Evolutionary conservation across 148 eudicot genomes (phyloP).

Genomic region (Euryodendron excelsum): DNA sequence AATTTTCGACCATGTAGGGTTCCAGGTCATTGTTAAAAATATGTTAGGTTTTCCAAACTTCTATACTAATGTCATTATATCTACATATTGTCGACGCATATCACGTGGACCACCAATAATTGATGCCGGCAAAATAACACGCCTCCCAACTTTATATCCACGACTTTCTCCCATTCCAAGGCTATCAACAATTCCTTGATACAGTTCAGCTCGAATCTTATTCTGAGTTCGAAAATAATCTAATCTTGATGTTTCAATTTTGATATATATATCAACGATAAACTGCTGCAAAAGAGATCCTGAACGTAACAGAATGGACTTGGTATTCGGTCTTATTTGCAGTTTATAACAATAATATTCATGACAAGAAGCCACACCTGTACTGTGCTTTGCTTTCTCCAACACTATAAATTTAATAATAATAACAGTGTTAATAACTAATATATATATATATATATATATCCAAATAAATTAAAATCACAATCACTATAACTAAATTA

Average conservation of each 20-base stretch:
- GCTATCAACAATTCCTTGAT: background rate
- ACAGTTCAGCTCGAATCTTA: too few species aligned
- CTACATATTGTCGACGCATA: background rate
- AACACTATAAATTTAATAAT: background rate
- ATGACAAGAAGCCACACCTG: background rate
- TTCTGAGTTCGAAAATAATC: background rate
- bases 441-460: background rate
- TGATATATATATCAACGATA: background rate
- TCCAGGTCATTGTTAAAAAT: too few species aligned
- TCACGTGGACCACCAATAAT: background rate
- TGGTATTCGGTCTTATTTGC: background rate
- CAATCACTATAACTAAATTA: too few species aligned
- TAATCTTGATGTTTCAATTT: background rate
- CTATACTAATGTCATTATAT: background rate
- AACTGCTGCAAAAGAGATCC: background rate
- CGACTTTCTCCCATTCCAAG: background rate
- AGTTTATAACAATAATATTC: conserved; percentile 6
- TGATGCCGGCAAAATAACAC: background rate
- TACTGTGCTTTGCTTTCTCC: background rate
- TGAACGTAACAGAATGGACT: background rate
- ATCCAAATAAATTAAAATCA: too few species aligned
- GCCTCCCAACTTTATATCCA: background rate
- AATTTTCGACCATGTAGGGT: too few species aligned
- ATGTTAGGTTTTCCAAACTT: background rate
- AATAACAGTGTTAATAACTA: background rate